Percentiles rank a stretch among this genome's conserved stretches.
Conservation (phyloP, 164 flowering plant genomes). For the Platanus orientalis region DNA sequence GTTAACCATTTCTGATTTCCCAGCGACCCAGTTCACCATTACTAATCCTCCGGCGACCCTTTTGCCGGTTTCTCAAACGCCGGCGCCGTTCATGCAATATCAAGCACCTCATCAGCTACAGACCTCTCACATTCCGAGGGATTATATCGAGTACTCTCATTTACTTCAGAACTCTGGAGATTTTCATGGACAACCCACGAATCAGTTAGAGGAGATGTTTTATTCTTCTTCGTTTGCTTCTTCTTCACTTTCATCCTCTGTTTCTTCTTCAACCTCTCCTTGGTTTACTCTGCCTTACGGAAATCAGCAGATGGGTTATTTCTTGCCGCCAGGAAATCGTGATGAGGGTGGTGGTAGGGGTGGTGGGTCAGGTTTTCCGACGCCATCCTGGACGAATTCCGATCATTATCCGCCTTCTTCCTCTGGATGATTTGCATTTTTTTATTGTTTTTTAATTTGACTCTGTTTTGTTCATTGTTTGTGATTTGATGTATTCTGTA, state of each 20-base stretch:
- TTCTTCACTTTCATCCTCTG: not conserved
- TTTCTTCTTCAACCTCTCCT: constrained; percentile 15
- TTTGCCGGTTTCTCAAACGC: constrained; percentile 9
- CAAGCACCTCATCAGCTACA: constrained; percentile 15
- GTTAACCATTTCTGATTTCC: constrained; percentile 21
- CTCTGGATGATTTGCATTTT: constrained; percentile 15
- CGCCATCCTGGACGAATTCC: constrained; percentile 33
- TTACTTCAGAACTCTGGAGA: constrained; percentile 32
- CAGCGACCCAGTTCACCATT: too few species aligned
- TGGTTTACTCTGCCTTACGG: constrained; percentile 23
- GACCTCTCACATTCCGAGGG: constrained; percentile 20
- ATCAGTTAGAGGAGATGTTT: constrained; percentile 30
- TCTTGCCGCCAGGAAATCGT: constrained; percentile 22
- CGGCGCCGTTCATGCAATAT: constrained; percentile 12
- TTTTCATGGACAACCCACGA: constrained; percentile 19
- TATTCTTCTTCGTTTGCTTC: constrained; percentile 21
- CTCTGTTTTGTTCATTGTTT: not conserved
- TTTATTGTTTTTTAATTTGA: not conserved
- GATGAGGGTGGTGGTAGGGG: constrained; percentile 11
- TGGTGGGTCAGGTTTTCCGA: constrained; percentile 19
- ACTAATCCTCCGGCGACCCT: constrained; percentile 25
- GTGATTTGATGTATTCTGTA: not conserved
- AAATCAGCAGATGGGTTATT: constrained; percentile 21
- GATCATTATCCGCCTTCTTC: constrained; percentile 27
- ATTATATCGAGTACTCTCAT: constrained; percentile 39